Evolutionary conservation across 495 filamentous ascomycete genomes (phyloP), one percentile per base, ranked within the genome.

Genomic region (Podospora pseudoanserina): DNA sequence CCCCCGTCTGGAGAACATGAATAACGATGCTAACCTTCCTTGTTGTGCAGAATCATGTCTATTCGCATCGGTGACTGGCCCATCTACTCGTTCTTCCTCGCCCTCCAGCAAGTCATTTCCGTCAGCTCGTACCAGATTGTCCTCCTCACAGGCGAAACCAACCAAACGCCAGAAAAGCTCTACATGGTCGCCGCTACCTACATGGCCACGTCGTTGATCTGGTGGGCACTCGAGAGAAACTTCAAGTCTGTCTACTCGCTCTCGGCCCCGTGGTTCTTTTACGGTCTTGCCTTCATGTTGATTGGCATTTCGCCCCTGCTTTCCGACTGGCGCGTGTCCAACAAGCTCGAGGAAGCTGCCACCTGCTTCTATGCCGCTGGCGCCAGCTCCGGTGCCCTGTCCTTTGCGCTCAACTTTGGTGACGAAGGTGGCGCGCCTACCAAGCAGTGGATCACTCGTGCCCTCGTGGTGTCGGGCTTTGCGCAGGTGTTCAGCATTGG

Each of bases 101-200:
- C 88, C 60, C 80, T 91, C 73, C 87, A 86, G 5, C 89, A 90
- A 73, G 85, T 91, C 67, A 83, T 91, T 57, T 86, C 89, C 0
- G 86, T 86, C 61, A 90, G 88, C 72, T 89, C 86, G 0, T 89
- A 90, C 76, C 88, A 91, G 68, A 87, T 91, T 73, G 88, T 87
- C 5, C 83, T 91, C 16, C 77, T 91, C 23, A 85, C 82, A 5
- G 89, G 88, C 26, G 82, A 85, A 67, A 79, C 86, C 16, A 87
- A 85, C 19, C 80, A 90, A 72, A 80, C 86, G 7, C 86, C 87
- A 3, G 76, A 83, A 32, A 86, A 87, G 77, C 80, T 91, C 23
- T 91, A 91, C 74, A 78, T 86, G 68, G 83, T 90, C 23, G 87
- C 87, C 0, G 79, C 78, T 16, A 86, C 89, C 39, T 91, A 91